phyloP scores from a whole-genome alignment of 192 early-diverging fungal genomes.

The Cladochytrium replicatum region DNA sequence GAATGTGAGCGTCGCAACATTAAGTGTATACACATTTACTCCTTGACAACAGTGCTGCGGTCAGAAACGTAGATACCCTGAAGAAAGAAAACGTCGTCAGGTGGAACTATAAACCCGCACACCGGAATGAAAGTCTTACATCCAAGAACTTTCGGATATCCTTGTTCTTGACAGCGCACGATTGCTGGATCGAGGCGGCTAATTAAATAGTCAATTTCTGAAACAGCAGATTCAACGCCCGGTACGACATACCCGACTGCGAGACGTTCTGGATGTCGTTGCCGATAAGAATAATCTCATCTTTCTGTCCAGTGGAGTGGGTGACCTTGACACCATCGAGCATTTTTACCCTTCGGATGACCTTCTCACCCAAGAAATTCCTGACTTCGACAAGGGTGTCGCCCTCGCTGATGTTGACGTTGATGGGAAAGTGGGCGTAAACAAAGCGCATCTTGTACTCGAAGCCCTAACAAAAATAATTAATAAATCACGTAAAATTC shows the following conservation, averaged over 20 bases:
- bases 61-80: conserved; percentile 95
- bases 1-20: too few species aligned
- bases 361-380: conserved; percentile 98
- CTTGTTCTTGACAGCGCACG: conserved; percentile 91
- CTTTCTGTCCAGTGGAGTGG: conserved; percentile 78
- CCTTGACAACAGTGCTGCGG: conserved; percentile 61
- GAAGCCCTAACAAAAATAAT: conserved; percentile 54
- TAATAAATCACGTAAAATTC: too few species aligned
- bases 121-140: too few species aligned
- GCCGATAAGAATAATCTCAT: conserved; percentile 86
- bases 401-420: conserved; percentile 73
- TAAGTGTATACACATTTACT: too few species aligned
- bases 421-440: conserved; percentile 99
- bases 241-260: conserved; percentile 71
- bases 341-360: conserved; percentile 75
- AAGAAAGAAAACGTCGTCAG: too few species aligned
- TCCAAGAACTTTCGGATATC: conserved; percentile 99
- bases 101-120: too few species aligned
- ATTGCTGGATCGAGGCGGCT: conserved; percentile 93
- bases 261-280: conserved; percentile 93
- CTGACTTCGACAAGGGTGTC: conserved; percentile 84
- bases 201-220: too few species aligned
- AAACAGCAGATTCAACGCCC: too few species aligned
- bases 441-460: conserved; percentile 99
- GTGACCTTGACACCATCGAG: conserved; percentile 72